Evolutionary conservation across 768 basidiomycete genomes (phyloP).

Genomic region (Inosperma sp.): DNA sequence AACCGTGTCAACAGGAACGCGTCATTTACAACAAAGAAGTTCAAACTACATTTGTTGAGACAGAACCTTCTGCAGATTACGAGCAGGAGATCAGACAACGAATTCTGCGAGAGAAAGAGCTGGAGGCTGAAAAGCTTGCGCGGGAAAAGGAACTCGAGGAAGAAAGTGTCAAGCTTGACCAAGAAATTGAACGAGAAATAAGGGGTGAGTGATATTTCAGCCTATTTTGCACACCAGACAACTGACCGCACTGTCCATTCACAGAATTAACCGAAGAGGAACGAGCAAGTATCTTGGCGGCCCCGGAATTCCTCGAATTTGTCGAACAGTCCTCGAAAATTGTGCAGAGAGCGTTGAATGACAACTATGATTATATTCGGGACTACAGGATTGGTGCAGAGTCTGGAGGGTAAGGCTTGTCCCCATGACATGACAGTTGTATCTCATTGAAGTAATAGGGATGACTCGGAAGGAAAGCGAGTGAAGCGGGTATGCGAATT

Average conservation of each 20-base stretch:
- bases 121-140: slow-evolving; percentile 50
- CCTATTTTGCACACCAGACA: not conserved
- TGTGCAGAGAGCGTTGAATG: slow-evolving; percentile 89
- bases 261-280: slow-evolving; percentile 87
- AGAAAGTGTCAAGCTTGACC: slow-evolving; percentile 77
- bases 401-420: slow-evolving; percentile 61
- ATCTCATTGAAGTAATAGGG: slow-evolving; percentile 40
- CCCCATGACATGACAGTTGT: slow-evolving; percentile 1
- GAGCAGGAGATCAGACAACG: slow-evolving; percentile 77
- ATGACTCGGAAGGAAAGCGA: slow-evolving; percentile 84
- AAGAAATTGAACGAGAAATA: slow-evolving; percentile 84
- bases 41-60: slow-evolving; percentile 67
- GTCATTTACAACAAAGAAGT: slow-evolving; percentile 83
- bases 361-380: slow-evolving; percentile 93
- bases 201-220: slow-evolving; percentile 44
- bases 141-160: slow-evolving; percentile 78
- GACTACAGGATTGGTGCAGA: slow-evolving; percentile 94
- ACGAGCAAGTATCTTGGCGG: slow-evolving; percentile 71
- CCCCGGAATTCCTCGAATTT: slow-evolving; percentile 90
- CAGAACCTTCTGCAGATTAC: slow-evolving; percentile 43
- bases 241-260: not conserved
- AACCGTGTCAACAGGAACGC: slow-evolving; percentile 48
- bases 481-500: slow-evolving; percentile 95
- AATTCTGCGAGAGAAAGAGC: slow-evolving; percentile 62
- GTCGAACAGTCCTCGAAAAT: slow-evolving; percentile 94